Conservation (phyloP, 2,329 filamentous ascomycete species). For the Penicillium verrucosum region DNA sequence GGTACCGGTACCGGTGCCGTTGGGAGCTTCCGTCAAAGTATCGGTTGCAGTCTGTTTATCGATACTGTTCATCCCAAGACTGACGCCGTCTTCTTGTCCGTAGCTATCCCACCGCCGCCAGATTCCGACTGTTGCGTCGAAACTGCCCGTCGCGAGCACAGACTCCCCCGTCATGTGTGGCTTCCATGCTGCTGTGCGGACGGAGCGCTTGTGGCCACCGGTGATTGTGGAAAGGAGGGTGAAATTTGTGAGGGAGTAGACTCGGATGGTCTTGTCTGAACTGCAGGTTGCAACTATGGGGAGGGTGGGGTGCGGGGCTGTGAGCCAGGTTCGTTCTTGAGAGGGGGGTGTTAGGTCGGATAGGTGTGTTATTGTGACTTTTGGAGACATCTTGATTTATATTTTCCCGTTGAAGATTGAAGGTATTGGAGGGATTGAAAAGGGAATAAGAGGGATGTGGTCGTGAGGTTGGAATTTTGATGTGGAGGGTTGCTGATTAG, state of each 20-base stretch:
- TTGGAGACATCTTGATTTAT: neutral
- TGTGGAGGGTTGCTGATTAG: slow-evolving; percentile 11
- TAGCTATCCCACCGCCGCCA: slow-evolving; percentile 65
- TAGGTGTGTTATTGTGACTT: slow-evolving; percentile 39
- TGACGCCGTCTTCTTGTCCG: slow-evolving; percentile 24
- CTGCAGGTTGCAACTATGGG: slow-evolving; percentile 87
- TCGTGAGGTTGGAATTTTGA: slow-evolving; percentile 6
- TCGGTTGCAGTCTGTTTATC: neutral
- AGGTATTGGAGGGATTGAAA: slow-evolving; percentile 1
- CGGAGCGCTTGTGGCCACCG: slow-evolving; percentile 84
- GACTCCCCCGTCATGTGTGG: slow-evolving; percentile 64
- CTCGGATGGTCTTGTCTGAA: slow-evolving; percentile 77
- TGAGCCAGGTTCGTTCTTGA: slow-evolving; percentile 73
- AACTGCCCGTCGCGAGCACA: slow-evolving; percentile 86
- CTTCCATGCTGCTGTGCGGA: slow-evolving; percentile 87
- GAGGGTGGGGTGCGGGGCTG: slow-evolving; percentile 77
- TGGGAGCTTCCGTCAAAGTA: neutral
- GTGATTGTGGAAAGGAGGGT: slow-evolving; percentile 74
- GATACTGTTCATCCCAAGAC: slow-evolving; percentile 2
- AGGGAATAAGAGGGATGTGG: neutral
- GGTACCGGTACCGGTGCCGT: slow-evolving; percentile 17
- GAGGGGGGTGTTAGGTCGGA: slow-evolving; percentile 54
- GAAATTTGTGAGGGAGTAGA: slow-evolving; percentile 83
- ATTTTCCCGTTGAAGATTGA: neutral
- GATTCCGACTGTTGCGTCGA: slow-evolving; percentile 85